Evolutionary conservation across 2,329 filamentous ascomycete species (phyloP).

Genomic region (Pseudopyricularia javanii): DNA sequence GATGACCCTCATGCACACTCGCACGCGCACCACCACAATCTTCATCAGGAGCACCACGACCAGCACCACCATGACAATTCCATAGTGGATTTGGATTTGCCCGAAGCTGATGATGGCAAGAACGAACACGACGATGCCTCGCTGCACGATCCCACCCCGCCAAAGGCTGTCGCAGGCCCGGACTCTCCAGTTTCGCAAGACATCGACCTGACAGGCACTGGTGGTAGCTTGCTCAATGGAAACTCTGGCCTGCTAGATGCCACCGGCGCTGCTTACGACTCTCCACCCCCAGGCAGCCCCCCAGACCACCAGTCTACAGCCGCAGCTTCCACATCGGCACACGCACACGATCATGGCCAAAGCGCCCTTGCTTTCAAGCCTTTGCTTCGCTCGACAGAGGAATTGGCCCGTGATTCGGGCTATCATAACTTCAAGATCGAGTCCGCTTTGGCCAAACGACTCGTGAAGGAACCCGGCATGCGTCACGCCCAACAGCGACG

Average conservation of each 20-base stretch:
- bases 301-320: background rate
- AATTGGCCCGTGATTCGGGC: conserved; percentile 32
- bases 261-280: background rate
- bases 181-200: background rate
- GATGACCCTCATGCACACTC: background rate
- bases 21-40: conserved; percentile 16
- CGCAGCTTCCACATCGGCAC: conserved; percentile 6
- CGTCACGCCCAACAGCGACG: conserved; percentile 40
- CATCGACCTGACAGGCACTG: conserved; percentile 14
- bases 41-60: background rate
- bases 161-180: background rate
- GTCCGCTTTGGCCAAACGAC: conserved; percentile 40
- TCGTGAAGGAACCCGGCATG: conserved; percentile 35
- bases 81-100: conserved; percentile 1
- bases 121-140: conserved; percentile 1
- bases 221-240: conserved; percentile 18
- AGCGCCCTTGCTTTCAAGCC: conserved; percentile 7
- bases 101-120: background rate
- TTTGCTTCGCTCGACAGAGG: conserved; percentile 26
- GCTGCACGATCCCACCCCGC: background rate
- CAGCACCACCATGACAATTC: background rate
- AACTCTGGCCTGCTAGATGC: conserved; percentile 8
- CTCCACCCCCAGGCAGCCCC: conserved; percentile 1
- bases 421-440: conserved; percentile 35
- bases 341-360: conserved; percentile 9